phyloP scores from a whole-genome alignment of 2,329 filamentous ascomycete species.

The Stylonectria norvegica region DNA sequence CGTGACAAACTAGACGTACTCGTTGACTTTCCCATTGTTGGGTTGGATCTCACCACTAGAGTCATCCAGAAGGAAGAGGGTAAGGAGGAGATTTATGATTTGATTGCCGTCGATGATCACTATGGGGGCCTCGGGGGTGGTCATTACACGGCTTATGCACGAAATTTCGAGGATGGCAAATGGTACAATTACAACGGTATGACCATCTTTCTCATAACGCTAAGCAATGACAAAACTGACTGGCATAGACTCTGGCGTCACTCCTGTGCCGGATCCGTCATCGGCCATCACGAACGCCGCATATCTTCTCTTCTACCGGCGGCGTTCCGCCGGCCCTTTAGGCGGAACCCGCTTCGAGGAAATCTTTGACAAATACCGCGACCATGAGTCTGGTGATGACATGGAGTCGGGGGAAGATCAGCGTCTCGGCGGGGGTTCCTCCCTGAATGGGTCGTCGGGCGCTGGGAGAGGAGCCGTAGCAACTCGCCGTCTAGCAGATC shows the following conservation, averaged over 20 bases:
- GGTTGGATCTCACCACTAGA: conserved; percentile 75
- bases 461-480: conserved; percentile 74
- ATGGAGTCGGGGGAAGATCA: conserved; percentile 70
- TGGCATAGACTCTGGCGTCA: conserved; percentile 78
- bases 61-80: conserved; percentile 77
- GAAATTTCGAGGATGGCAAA: conserved; percentile 81
- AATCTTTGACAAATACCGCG: conserved; percentile 63
- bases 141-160: conserved; percentile 92
- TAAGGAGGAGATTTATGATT: conserved; percentile 82
- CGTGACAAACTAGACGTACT: conserved; percentile 88
- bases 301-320: conserved; percentile 94
- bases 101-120: conserved; percentile 95
- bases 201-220: conserved; percentile 35
- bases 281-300: conserved; percentile 71
- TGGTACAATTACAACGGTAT: conserved; percentile 98
- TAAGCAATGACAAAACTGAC: no score
- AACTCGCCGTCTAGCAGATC: conserved; percentile 64
- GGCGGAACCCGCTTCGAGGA: conserved; percentile 73
- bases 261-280: conserved; percentile 55
- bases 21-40: conserved; percentile 88
- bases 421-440: conserved; percentile 81
- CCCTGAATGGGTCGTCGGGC: conserved; percentile 88
- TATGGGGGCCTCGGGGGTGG: conserved; percentile 90
- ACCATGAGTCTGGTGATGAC: conserved; percentile 44
- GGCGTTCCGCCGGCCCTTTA: conserved; percentile 71